Conservation (phyloP, 1,284 basidiomycete genomes). For the Pseudozyma hubeiensis region DNA sequence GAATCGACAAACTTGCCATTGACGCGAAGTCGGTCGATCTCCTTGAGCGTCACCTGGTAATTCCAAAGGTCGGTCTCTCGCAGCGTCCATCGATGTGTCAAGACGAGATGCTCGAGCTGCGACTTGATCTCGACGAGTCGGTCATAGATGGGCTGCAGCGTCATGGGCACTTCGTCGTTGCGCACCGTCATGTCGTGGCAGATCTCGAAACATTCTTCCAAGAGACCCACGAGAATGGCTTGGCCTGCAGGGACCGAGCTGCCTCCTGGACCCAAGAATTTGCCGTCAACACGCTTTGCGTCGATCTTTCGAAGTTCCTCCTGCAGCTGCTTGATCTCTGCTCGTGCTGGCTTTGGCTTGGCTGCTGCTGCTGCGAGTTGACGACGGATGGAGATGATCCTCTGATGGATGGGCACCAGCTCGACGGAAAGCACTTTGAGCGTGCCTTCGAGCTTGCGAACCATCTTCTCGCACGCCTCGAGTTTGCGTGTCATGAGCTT, state of each 20-base stretch:
- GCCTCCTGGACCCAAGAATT: conserved; percentile 92
- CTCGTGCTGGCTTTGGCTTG: conserved; percentile 83
- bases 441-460: conserved; percentile 60
- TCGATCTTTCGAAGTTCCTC: conserved; percentile 95
- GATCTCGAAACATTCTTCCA: conserved; percentile 98
- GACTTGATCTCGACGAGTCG: conserved; percentile 85
- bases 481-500: conserved; percentile 90
- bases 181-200: conserved; percentile 94
- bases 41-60: conserved; percentile 91
- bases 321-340: conserved; percentile 87
- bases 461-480: conserved; percentile 78
- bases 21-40: conserved; percentile 95
- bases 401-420: conserved; percentile 72
- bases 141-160: conserved; percentile 94
- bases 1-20: conserved; percentile 97
- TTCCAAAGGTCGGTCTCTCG: conserved; percentile 85
- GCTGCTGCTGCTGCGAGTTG: conserved; percentile 89
- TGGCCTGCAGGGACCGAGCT: conserved; percentile 87
- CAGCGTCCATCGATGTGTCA: conserved; percentile 97
- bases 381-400: conserved; percentile 86
- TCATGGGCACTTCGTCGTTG: conserved; percentile 87
- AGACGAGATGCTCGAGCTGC: conserved; percentile 86
- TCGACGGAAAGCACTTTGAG: conserved; percentile 68
- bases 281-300: conserved; percentile 88
- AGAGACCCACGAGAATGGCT: conserved; percentile 76